Evolutionary conservation across 1,284 basidiomycete genomes (phyloP).

Genomic region (Porogramme epimiltina): DNA sequence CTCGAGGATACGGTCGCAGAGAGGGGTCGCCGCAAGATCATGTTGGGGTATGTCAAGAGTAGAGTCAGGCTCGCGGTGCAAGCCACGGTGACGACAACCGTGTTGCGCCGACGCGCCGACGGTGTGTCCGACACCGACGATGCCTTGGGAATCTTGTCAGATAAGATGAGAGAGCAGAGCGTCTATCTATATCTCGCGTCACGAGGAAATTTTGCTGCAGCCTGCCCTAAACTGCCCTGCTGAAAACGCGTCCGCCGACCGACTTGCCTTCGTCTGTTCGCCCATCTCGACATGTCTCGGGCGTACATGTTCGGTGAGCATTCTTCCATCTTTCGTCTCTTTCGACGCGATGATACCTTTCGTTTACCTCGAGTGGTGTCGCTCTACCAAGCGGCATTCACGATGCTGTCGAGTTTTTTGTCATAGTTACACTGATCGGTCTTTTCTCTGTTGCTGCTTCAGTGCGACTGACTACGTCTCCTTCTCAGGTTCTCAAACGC

Average conservation of each 20-base stretch:
- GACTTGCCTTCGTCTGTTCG: slow-evolving; percentile 3
- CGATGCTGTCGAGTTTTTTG: slow-evolving; percentile 59
- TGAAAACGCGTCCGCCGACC: slow-evolving; percentile 17
- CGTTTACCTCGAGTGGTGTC: slow-evolving; percentile 49
- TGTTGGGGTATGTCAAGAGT: too few species aligned
- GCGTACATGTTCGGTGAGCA: slow-evolving; percentile 24
- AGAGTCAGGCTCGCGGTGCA: too few species aligned
- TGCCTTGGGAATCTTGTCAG: background rate
- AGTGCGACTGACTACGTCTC: slow-evolving; percentile 20
- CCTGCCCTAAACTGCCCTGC: slow-evolving; percentile 19
- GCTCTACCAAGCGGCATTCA: slow-evolving; percentile 49
- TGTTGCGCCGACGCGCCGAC: background rate
- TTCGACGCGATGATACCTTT: slow-evolving; percentile 60
- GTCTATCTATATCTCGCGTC: background rate
- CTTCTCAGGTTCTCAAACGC: background rate
- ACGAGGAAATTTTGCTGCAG: background rate
- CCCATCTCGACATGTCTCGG: background rate
- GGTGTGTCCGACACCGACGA: background rate
- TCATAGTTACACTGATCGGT: slow-evolving; percentile 91
- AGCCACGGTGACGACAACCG: too few species aligned
- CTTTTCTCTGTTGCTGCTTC: slow-evolving; percentile 20
- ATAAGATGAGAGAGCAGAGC: background rate
- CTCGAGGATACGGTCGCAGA: too few species aligned
- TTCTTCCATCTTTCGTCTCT: slow-evolving; percentile 9
- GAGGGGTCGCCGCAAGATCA: background rate